phyloP scores from a whole-genome alignment of 345 rosid species.

The Syzygium aqueum region DNA sequence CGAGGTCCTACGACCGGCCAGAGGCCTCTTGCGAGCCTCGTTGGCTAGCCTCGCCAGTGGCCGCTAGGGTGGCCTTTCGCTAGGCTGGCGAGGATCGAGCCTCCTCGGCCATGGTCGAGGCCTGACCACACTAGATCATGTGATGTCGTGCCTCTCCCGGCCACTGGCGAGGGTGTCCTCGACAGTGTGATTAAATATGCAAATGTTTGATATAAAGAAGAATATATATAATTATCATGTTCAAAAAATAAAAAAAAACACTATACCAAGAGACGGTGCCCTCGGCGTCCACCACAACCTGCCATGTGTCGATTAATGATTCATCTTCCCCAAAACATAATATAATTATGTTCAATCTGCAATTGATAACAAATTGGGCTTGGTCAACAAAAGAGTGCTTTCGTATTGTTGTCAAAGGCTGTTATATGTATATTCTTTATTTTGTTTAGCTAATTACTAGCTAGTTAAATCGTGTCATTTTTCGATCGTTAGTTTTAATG shows the following conservation, averaged over 20 bases:
- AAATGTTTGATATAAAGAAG: neutral
- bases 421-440: neutral
- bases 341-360: neutral
- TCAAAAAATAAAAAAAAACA: neutral
- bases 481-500: neutral
- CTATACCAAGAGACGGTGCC: neutral
- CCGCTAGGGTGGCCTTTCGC: too few species aligned
- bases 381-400: neutral
- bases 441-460: neutral
- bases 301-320: neutral
- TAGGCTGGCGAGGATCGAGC: too few species aligned
- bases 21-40: too few species aligned
- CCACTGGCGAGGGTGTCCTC: too few species aligned
- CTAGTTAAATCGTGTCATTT: neutral
- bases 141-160: too few species aligned
- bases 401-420: neutral
- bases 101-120: too few species aligned
- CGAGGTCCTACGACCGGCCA: too few species aligned
- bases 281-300: neutral
- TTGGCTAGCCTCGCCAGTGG: too few species aligned
- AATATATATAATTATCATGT: rapidly evolving
- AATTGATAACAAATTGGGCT: neutral
- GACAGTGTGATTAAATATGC: neutral
- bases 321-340: neutral
- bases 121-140: too few species aligned